A percentile compares a stretch with the other conserved stretches of the same genome.
phyloP scores from a whole-genome alignment of 257 asterid genomes.

The Solanum paucissectum region DNA sequence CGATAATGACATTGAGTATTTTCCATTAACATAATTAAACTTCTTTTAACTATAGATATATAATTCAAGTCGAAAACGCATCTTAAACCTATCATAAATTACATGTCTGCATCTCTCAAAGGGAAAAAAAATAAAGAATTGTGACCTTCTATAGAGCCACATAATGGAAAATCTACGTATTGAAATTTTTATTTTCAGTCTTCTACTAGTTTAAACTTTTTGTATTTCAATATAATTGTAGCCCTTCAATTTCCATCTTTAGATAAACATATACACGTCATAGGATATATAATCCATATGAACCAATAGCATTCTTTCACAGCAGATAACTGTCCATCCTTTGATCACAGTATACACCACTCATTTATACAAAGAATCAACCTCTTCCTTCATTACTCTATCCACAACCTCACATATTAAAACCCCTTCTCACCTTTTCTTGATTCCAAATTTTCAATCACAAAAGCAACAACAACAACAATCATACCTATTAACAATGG shows the following conservation, averaged over 20 bases:
- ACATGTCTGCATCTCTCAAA: background rate
- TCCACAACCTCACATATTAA: conserved; percentile 16
- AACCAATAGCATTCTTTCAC: conserved; percentile 20
- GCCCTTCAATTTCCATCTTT: conserved; percentile 9
- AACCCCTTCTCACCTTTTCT: conserved; percentile 19
- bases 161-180: background rate
- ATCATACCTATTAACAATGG: conserved; percentile 22
- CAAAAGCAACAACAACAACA: background rate
- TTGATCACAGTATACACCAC: conserved; percentile 26
- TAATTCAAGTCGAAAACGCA: background rate
- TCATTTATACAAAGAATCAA: background rate
- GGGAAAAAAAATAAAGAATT: background rate
- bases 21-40: background rate
- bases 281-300: conserved; percentile 15
- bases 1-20: background rate
- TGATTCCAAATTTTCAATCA: conserved; percentile 4
- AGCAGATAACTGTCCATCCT: conserved; percentile 12
- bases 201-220: background rate
- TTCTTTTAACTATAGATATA: background rate
- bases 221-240: background rate
- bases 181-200: background rate
- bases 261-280: conserved; percentile 26
- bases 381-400: background rate
- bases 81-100: background rate
- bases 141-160: background rate